phyloP scores from a whole-genome alignment of 257 asterid species.

The Eustoma russellianum region DNA sequence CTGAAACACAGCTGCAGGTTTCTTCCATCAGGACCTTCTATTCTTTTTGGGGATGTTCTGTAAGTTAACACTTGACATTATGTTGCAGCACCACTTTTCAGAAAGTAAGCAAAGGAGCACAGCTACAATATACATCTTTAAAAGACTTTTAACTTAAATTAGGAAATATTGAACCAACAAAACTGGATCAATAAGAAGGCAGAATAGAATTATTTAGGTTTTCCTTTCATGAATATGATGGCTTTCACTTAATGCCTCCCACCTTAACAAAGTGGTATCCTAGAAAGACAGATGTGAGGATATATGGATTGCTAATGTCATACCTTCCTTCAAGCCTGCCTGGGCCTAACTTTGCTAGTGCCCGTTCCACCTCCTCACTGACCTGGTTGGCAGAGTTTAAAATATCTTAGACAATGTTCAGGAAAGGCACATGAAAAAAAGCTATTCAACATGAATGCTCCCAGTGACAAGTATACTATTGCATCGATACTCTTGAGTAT shows the following conservation, averaged over 20 bases:
- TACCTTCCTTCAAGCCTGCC: constrained; percentile 75
- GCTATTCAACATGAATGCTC: constrained; percentile 4
- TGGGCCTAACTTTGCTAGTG: constrained; percentile 80
- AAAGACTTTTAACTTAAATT: no score
- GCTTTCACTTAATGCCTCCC: not conserved
- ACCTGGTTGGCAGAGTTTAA: constrained; percentile 47
- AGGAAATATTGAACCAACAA: not conserved
- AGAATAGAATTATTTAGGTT: not conserved
- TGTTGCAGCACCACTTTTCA: no score
- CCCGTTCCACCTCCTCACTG: constrained; percentile 98
- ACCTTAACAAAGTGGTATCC: not conserved
- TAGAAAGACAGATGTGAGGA: constrained; percentile 2
- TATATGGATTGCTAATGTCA: constrained; percentile 1
- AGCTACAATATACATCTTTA: not conserved
- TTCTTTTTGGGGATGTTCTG: constrained; percentile 88
- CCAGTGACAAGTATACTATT: not conserved
- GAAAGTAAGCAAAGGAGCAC: no score
- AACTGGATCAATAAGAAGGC: not conserved
- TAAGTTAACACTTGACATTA: constrained; percentile 12
- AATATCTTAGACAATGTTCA: not conserved
- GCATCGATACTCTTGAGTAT: not conserved
- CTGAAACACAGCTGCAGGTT: constrained; percentile 72
- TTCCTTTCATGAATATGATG: no score
- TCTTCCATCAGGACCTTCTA: constrained; percentile 77
- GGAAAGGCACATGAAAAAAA: not conserved